These are phyloP conservation scores for Fusarium subtropicale DNA, from an alignment of 2,329 filamentous ascomycete genomes.

Conservation along the genomic window DNA sequence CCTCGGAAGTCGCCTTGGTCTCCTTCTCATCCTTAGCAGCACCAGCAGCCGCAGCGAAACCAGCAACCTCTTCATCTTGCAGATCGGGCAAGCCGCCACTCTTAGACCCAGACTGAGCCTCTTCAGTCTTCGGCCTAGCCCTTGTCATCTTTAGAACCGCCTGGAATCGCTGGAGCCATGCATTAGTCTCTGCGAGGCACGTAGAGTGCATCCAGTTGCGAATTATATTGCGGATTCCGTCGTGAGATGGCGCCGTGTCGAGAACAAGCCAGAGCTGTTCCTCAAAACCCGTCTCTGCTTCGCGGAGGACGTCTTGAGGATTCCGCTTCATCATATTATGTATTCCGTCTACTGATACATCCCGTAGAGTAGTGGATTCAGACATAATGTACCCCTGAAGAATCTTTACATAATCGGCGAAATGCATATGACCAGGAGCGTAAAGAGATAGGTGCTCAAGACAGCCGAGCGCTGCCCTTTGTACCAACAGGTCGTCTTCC, in stretches of 20 bases:
- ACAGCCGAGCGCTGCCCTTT: conserved; percentile 83
- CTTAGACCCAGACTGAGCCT: conserved; percentile 58
- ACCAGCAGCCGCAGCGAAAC: conserved; percentile 83
- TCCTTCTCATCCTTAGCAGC: conserved; percentile 68
- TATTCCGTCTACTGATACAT: conserved; percentile 86
- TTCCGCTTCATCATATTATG: conserved; percentile 96
- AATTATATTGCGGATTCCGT: conserved; percentile 86
- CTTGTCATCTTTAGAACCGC: conserved; percentile 89
- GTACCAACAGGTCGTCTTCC: conserved; percentile 76
- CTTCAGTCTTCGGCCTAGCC: conserved; percentile 69
- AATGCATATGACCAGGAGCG: conserved; percentile 87
- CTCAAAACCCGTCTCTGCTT: conserved; percentile 82
- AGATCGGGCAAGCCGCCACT: conserved; percentile 75
- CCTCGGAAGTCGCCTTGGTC: conserved; percentile 66
- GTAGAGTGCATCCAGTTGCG: conserved; percentile 95
- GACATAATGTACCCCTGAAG: conserved; percentile 83
- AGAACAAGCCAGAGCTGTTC: conserved; percentile 92
- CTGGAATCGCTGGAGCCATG: conserved; percentile 93
- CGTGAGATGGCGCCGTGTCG: conserved; percentile 79
- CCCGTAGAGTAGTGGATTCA: conserved; percentile 74
- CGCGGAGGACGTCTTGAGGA: conserved; percentile 81
- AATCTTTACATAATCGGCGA: conserved; percentile 82
- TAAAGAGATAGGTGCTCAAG: conserved; percentile 93
- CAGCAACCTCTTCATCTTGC: conserved; percentile 95
- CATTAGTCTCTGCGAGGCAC: conserved; percentile 78